These are phyloP conservation scores for Pisolithus orientalis DNA, from an alignment of 768 basidiomycete species.

Conservation along the genomic window DNA sequence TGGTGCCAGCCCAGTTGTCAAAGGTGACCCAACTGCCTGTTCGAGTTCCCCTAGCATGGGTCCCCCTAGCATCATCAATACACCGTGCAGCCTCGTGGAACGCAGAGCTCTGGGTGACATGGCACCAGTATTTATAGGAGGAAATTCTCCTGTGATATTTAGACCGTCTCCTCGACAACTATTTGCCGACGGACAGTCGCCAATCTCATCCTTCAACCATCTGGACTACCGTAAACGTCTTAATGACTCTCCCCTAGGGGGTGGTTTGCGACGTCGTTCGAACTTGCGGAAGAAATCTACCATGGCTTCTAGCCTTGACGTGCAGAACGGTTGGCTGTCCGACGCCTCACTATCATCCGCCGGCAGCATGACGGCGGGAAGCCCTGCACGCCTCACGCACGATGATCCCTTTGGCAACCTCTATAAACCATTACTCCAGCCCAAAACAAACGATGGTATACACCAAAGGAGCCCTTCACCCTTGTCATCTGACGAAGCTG, in stretches of 20 bases:
- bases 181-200: slow-evolving; percentile 31
- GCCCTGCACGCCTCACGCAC: slow-evolving; percentile 23
- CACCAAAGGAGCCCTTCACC: slow-evolving; percentile 12
- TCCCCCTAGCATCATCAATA: slow-evolving; percentile 24
- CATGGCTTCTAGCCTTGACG: slow-evolving; percentile 21
- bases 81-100: slow-evolving; percentile 20
- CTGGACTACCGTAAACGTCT: slow-evolving; percentile 29
- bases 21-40: slow-evolving; percentile 17
- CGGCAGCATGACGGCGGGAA: slow-evolving; percentile 13
- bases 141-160: slow-evolving; percentile 34
- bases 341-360: slow-evolving; percentile 24
- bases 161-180: slow-evolving; percentile 36
- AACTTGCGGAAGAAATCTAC: slow-evolving; percentile 22
- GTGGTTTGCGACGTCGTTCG: slow-evolving; percentile 23
- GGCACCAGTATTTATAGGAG: slow-evolving; percentile 10
- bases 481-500: slow-evolving; percentile 26
- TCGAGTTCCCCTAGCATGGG: slow-evolving; percentile 28
- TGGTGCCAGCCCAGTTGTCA: slow-evolving; percentile 42
- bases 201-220: slow-evolving; percentile 25
- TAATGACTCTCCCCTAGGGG: slow-evolving; percentile 45
- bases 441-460: slow-evolving; percentile 5
- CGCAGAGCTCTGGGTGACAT: slow-evolving; percentile 24
- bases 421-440: slow-evolving; percentile 30
- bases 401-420: slow-evolving; percentile 44
- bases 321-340: slow-evolving; percentile 25